These are phyloP conservation scores for Plantago ovata DNA, from an alignment of 257 asterid species.

Conservation along the genomic window DNA sequence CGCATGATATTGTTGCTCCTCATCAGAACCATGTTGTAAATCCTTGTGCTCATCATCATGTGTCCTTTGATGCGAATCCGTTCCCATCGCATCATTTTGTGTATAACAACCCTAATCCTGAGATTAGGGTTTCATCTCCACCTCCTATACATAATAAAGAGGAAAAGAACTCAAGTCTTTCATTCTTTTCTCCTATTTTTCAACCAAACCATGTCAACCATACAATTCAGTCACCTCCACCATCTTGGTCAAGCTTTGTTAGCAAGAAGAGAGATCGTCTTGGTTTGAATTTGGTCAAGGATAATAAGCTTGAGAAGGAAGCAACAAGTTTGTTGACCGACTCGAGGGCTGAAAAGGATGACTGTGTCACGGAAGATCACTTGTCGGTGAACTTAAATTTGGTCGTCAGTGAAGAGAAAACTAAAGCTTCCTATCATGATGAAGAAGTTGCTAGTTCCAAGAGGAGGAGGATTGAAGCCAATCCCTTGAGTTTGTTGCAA, in stretches of 20 bases:
- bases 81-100: slow-evolving; percentile 33
- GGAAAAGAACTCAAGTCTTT: slow-evolving; percentile 19
- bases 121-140: slow-evolving; percentile 57
- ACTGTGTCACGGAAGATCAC: slow-evolving; percentile 31
- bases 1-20: slow-evolving; percentile 25
- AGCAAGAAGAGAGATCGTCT: slow-evolving; percentile 25
- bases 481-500: slow-evolving; percentile 27
- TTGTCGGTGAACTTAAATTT: slow-evolving; percentile 28
- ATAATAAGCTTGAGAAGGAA: slow-evolving; percentile 29
- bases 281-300: slow-evolving; percentile 26
- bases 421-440: slow-evolving; percentile 25
- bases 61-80: slow-evolving; percentile 27
- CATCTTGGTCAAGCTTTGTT: slow-evolving; percentile 51
- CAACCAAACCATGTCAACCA: slow-evolving; percentile 19
- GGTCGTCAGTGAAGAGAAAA: slow-evolving; percentile 25
- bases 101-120: slow-evolving; percentile 37
- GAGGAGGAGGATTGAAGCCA: slow-evolving; percentile 50
- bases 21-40: slow-evolving; percentile 24
- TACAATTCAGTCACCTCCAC: slow-evolving; percentile 20
- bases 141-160: slow-evolving; percentile 21
- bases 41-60: slow-evolving; percentile 12
- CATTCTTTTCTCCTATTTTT: slow-evolving; percentile 31
- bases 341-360: slow-evolving; percentile 19
- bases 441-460: slow-evolving; percentile 45
- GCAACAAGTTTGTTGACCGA: slow-evolving; percentile 15